A percentile compares a stretch with the other conserved stretches of the same genome.
Evolutionary conservation across 176 grass and related monocot genomes (phyloP).

Genomic region (Cocos nucifera): DNA sequence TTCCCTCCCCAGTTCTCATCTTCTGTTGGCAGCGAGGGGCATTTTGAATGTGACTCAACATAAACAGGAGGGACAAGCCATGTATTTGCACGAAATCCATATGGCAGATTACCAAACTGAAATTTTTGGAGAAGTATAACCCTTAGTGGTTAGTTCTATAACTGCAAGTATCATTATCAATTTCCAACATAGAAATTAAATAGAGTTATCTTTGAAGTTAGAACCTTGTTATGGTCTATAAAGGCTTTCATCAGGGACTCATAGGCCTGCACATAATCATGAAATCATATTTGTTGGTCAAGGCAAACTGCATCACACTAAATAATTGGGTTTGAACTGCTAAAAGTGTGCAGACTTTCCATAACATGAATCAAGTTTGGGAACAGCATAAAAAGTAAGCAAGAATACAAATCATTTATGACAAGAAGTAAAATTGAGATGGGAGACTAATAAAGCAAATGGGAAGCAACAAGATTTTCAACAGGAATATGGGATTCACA

Average conservation of each 20-base stretch:
- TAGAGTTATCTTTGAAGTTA: slow-evolving; percentile 9
- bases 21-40: slow-evolving; percentile 54
- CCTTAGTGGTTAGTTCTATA: neutral
- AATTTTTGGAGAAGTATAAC: slow-evolving; percentile 14
- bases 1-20: slow-evolving; percentile 86
- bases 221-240: slow-evolving; percentile 89
- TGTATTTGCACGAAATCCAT: slow-evolving; percentile 96
- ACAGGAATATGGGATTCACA: no score
- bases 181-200: neutral
- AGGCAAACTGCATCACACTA: no score
- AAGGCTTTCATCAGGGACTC: slow-evolving; percentile 79
- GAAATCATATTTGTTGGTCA: no score
- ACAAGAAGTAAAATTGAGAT: no score
- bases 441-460: no score
- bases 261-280: slow-evolving; percentile 52
- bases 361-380: no score
- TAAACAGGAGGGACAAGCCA: slow-evolving; percentile 81
- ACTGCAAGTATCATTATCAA: slow-evolving; percentile 7
- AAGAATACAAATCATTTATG: no score
- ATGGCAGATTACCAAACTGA: slow-evolving; percentile 98
- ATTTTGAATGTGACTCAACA: slow-evolving; percentile 41
- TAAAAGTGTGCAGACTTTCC: no score
- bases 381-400: no score
- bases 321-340: no score
- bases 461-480: no score